phyloP scores from a whole-genome alignment of 106 monocot species.

The Platanthera guangdongensis region DNA sequence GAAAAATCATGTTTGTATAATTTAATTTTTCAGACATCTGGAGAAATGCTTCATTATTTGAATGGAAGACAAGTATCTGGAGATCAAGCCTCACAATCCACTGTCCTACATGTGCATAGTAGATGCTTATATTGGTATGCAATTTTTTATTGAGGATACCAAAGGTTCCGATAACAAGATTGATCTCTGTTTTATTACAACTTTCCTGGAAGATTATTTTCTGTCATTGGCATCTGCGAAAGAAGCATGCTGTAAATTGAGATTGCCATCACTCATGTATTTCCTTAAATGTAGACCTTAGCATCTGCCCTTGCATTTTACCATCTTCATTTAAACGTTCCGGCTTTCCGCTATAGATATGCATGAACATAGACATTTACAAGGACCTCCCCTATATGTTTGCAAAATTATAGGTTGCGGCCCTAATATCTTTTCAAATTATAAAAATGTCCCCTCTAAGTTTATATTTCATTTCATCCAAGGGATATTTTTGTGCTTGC shows the following conservation, averaged over 20 bases:
- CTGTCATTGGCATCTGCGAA: not conserved
- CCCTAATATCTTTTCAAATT: too few relatives aligned
- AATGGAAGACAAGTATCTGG: conserved; percentile 10
- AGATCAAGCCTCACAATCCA: conserved; percentile 7
- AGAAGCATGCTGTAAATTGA: not conserved
- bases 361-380: too few relatives aligned
- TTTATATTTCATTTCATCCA: too few relatives aligned
- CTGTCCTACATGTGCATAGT: conserved; percentile 19
- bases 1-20: not conserved
- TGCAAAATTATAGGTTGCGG: too few relatives aligned
- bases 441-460: too few relatives aligned
- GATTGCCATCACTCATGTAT: not conserved
- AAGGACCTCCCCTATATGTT: too few relatives aligned
- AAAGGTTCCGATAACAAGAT: not conserved
- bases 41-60: conserved; percentile 18
- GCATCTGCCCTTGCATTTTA: not conserved
- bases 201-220: not conserved
- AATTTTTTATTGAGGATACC: not conserved
- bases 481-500: too few relatives aligned
- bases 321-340: not conserved
- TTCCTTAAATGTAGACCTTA: not conserved
- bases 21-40: conserved; percentile 15
- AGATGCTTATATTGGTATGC: conserved; percentile 21
- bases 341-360: not conserved
- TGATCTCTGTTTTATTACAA: not conserved